phyloP scores from a whole-genome alignment of 1,284 basidiomycete species.

The Ceraceosorus guamensis region DNA sequence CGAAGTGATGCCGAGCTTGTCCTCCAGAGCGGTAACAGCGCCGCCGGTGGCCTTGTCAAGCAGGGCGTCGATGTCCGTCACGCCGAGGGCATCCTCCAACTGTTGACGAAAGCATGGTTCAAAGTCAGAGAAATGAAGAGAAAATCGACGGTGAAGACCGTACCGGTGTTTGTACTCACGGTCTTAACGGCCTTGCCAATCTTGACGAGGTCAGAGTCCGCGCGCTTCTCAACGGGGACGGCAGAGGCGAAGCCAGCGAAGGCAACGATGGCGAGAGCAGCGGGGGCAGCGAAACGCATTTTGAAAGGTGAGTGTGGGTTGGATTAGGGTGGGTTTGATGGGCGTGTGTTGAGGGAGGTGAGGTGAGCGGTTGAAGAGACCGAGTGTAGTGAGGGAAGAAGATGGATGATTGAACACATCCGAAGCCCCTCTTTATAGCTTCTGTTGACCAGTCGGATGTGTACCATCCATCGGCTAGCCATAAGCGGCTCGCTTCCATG shows the following conservation, averaged over 20 bases:
- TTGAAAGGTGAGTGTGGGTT: background rate
- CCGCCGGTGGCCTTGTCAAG: constrained; percentile 10
- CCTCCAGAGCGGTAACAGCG: constrained; percentile 7
- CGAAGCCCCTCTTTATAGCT: no score
- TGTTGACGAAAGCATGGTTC: constrained; percentile 1
- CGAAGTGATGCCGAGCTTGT: constrained; percentile 9
- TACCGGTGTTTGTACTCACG: constrained; percentile 8
- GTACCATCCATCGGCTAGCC: no score
- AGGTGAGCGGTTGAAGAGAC: no score
- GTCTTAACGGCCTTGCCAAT: constrained; percentile 3
- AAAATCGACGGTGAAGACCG: constrained; percentile 7
- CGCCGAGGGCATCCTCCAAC: constrained; percentile 9
- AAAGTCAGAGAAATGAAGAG: constrained; percentile 9
- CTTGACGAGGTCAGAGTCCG: background rate
- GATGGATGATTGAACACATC: no score
- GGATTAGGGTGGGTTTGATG: background rate
- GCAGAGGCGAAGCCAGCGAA: constrained; percentile 3
- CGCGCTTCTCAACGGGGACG: background rate
- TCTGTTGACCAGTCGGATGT: no score
- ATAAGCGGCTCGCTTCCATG: no score
- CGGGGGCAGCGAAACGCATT: background rate
- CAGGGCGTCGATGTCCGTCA: constrained; percentile 8
- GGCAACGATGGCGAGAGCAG: constrained; percentile 6
- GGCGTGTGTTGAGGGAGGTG: no score
- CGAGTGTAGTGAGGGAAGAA: no score